Base-by-base conservation (phyloP, 805 yeast species). In the Helenozyma baotianmanensis region DNA sequence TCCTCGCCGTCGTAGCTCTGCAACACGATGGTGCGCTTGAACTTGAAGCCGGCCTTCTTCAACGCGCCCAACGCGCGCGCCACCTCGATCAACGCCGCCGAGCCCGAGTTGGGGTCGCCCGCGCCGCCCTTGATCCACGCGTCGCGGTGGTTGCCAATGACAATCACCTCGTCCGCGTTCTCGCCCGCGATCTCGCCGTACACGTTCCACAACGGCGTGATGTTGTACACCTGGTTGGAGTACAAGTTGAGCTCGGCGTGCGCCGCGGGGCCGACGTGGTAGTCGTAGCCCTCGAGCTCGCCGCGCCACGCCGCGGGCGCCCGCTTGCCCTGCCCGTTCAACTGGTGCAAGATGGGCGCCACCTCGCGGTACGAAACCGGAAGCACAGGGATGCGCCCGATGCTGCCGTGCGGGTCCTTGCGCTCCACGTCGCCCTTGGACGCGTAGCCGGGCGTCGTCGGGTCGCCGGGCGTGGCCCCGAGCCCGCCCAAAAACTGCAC, bases 1-100 rank as follows among this genome's bases (percentile, higher is more conserved):
- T 80, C 86, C 43, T 79, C 88, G 22, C 85, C 94, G 56, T 86
- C 95, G 88, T 88, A 86, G 18, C 84, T 77, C 0, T 81, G 80
- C 28, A 86, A 64, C 33, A 75, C 67, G 15, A 86, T 78, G 0
- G 88, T 75, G 48, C 92, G 64, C 31, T 73, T 54, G 9, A 94
- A 94, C 48, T 70, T 73, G 89, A 89, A 85, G 7, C 86, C 87
- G 1, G 51, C 42, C 27, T 62, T 53, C 39, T 69, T 60, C 32
- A 82, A 60, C 26, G 64, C 72, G 15, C 76, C 72, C 22, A 81
- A 61, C 1, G 74, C 78, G 29, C 84, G 64, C 6, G 80, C 78
- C 25, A 82, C 58, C 51, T 82, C 90, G 26, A 82, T 54, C 42
- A 80, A 40, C 0, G 68, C 75, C 1, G 88, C 80, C 12, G 83